These are phyloP conservation scores for Cystobasidium slooffiae DNA, from an alignment of 1,284 basidiomycete species.

Conservation along the genomic window DNA sequence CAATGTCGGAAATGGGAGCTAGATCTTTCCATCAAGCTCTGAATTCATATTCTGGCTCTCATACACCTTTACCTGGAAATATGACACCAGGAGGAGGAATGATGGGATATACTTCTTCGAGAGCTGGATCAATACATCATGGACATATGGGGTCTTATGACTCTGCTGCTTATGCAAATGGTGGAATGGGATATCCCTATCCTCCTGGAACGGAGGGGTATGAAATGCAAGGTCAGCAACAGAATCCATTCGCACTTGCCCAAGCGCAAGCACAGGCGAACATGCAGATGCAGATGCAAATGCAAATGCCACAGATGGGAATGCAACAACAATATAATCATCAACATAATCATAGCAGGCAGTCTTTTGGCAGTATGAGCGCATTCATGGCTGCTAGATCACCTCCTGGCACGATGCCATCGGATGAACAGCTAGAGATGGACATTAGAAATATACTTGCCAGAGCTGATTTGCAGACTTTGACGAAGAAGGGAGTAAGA, in stretches of 20 bases:
- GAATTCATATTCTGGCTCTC: slow-evolving; percentile 34
- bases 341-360: slow-evolving; percentile 12
- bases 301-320: neutral
- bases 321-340: slow-evolving; percentile 9
- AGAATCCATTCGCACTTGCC: slow-evolving; percentile 23
- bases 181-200: neutral
- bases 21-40: slow-evolving; percentile 41
- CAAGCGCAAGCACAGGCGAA: neutral
- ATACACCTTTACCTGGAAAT: slow-evolving; percentile 20
- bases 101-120: slow-evolving; percentile 28
- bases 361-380: slow-evolving; percentile 14
- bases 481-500: slow-evolving; percentile 87
- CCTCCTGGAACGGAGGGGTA: slow-evolving; percentile 25
- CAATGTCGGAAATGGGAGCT: slow-evolving; percentile 38
- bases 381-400: slow-evolving; percentile 28
- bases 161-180: slow-evolving; percentile 11
- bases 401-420: slow-evolving; percentile 15
- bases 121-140: slow-evolving; percentile 33
- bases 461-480: slow-evolving; percentile 77
- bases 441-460: slow-evolving; percentile 72
- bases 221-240: slow-evolving; percentile 31
- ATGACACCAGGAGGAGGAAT: slow-evolving; percentile 26
- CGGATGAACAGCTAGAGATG: slow-evolving; percentile 41
- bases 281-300: slow-evolving; percentile 6
- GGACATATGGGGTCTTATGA: slow-evolving; percentile 15